These are phyloP conservation scores for Eurotiales sp. DNA, from an alignment of 2,329 filamentous ascomycete species.

Conservation along the genomic window DNA sequence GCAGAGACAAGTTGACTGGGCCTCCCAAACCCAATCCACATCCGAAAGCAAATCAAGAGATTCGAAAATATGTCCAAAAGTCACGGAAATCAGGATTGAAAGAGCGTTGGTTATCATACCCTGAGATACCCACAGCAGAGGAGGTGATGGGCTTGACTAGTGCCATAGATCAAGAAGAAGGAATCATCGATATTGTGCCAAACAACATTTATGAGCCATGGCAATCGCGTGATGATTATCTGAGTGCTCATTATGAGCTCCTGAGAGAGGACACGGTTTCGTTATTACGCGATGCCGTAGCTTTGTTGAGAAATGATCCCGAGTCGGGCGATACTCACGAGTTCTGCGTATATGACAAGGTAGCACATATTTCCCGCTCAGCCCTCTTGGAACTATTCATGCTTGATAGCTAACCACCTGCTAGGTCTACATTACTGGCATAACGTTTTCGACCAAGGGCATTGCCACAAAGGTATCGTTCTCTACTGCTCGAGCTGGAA, in stretches of 20 bases:
- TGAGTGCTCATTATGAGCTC: conserved; percentile 70
- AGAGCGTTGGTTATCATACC: conserved; percentile 32
- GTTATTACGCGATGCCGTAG: conserved; percentile 64
- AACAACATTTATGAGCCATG: conserved; percentile 60
- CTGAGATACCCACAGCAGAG: conserved; percentile 38
- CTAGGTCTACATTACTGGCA: conserved; percentile 63
- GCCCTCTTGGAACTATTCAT: not conserved
- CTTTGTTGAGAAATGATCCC: conserved; percentile 51
- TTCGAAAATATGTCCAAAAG: conserved; percentile 27
- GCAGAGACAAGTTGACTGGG: not conserved
- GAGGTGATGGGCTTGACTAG: conserved; percentile 33
- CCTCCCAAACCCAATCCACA: not conserved
- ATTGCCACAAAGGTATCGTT: conserved; percentile 67
- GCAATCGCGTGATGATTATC: conserved; percentile 60
- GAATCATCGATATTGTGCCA: conserved; percentile 37
- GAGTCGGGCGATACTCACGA: conserved; percentile 55
- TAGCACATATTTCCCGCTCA: conserved; percentile 28
- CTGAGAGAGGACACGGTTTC: conserved; percentile 71
- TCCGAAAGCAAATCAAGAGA: conserved; percentile 24
- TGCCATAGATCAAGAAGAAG: conserved; percentile 18
- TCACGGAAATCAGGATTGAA: conserved; percentile 11
- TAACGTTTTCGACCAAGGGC: conserved; percentile 61
- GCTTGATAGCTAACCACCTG: not conserved
- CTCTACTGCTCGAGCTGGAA: conserved; percentile 61
- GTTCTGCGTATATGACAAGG: conserved; percentile 67